Evolutionary conservation across 306 rosid genomes (phyloP), one percentile per base, ranked within the genome.

Genomic region (Cucurbita moschata): DNA sequence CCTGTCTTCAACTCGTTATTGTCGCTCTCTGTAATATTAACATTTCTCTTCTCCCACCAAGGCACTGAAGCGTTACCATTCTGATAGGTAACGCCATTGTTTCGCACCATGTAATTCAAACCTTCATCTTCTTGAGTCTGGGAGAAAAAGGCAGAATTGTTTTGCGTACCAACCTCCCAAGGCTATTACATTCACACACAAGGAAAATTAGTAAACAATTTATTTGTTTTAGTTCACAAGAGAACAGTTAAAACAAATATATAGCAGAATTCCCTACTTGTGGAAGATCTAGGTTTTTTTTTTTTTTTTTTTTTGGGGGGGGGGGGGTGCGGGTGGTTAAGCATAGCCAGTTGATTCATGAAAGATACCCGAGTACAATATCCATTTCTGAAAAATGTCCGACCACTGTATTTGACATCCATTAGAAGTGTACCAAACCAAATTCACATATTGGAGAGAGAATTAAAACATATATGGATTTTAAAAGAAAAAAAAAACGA

Each of bases 31-130:
- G 85, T 76, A 81, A 87, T 81, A 79, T 87, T 87, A 64, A 71
- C 85, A 82, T 86, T 89, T 79, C 82, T 88, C 79, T 57, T 83
- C 80, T 84, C 88, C 96, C 92, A 88, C 97, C 92, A 86, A 26
- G 92, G 90, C 35, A 51, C 63, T 43, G 93, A 74, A 60, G 70
- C 79, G 53, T 84, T 85, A 56, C 87, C 90, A 14, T 86, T 79
- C 76, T 72, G 84, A 75, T 81, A 73, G 56, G 73, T 43, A 23
- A 52, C 35, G 47, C 86, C 86, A 76, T 35, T 76, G 75, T 85
- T 85, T 50, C 74, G 97, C 21, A 40, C 79, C 76, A 77, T 66
- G 64, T 79, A 71, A 71, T 74, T 74, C 66, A 71, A 81, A 15
- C 82, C 80, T 60, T 83, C 79, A 72, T 81, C 82, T 75, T 55